These are phyloP conservation scores for Halteria grandinella DNA, from an alignment of 73 alveolate species.

Conservation along the genomic window DNA sequence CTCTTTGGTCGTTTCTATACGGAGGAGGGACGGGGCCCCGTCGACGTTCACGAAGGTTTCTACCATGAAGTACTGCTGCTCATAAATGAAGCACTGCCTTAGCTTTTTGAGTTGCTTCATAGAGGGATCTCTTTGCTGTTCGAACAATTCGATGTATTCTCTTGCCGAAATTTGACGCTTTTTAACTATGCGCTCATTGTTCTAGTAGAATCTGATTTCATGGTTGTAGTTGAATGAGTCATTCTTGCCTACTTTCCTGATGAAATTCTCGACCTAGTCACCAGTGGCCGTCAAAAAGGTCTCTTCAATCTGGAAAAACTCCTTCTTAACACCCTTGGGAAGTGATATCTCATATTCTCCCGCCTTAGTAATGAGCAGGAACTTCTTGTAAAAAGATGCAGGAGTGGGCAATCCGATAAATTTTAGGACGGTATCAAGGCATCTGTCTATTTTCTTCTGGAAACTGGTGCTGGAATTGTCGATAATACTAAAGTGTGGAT, in stretches of 20 bases:
- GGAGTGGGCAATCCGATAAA: constrained; percentile 74
- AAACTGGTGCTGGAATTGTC: constrained; percentile 75
- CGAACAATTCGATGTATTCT: constrained; percentile 71
- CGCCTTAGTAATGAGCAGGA: constrained; percentile 53
- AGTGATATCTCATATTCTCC: constrained; percentile 46
- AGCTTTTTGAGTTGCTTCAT: constrained; percentile 60
- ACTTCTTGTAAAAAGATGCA: constrained; percentile 60
- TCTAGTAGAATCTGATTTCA: constrained; percentile 49
- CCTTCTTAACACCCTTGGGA: constrained; percentile 71
- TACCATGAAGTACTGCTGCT: constrained; percentile 66
- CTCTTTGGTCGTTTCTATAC: constrained; percentile 70
- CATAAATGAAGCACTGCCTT: constrained; percentile 74
- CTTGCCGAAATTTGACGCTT: constrained; percentile 74
- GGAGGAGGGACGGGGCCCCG: constrained; percentile 56
- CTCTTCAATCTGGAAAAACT: constrained; percentile 77
- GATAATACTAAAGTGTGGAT: constrained; percentile 78
- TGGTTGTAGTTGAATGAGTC: constrained; percentile 72
- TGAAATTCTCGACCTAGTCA: constrained; percentile 55
- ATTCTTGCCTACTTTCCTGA: constrained; percentile 77
- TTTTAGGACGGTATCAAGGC: constrained; percentile 59
- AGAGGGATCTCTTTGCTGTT: constrained; percentile 60
- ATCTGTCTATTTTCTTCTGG: constrained; percentile 67
- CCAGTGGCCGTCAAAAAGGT: constrained; percentile 61
- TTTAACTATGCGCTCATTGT: constrained; percentile 63
- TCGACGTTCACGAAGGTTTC: constrained; percentile 69